These are phyloP conservation scores for Strobilomyces echinocephalus DNA, from an alignment of 768 basidiomycete species.

Conservation along the genomic window DNA sequence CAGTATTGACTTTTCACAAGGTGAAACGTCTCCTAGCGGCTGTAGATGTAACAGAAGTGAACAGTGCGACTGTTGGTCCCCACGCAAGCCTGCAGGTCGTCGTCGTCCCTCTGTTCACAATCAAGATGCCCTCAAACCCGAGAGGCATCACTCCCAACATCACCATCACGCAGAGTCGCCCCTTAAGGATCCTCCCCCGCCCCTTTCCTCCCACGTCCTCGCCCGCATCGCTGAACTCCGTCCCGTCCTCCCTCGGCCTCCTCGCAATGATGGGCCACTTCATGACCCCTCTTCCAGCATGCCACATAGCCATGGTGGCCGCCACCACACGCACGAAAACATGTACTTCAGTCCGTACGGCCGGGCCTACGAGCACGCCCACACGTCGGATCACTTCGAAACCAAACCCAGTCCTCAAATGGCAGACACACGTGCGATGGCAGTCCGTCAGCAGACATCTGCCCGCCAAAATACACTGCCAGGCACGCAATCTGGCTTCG, in stretches of 20 bases:
- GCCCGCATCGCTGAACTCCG: constrained; percentile 62
- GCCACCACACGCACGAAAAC: constrained; percentile 49
- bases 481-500: constrained; percentile 23
- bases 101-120: constrained; percentile 28
- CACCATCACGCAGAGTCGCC: constrained; percentile 16
- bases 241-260: constrained; percentile 65
- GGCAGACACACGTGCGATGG: constrained; percentile 20
- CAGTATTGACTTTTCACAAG: constrained; percentile 45
- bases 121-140: constrained; percentile 28
- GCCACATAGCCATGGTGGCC: constrained; percentile 38
- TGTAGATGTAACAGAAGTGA: constrained; percentile 47
- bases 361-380: constrained; percentile 55
- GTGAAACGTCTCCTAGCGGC: constrained; percentile 40
- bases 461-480: constrained; percentile 25
- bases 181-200: constrained; percentile 16
- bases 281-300: constrained; percentile 46
- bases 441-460: constrained; percentile 18
- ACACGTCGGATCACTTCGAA: constrained; percentile 34
- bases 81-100: constrained; percentile 40
- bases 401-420: constrained; percentile 11
- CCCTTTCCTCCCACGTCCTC: constrained; percentile 45
- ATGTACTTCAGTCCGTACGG: constrained; percentile 63
- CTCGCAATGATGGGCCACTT: constrained; percentile 34
- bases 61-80: constrained; percentile 56
- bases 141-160: constrained; percentile 21